These are phyloP conservation scores for Wickerhamomyces xylosicus DNA, from an alignment of 805 yeast genomes.

Conservation along the genomic window DNA sequence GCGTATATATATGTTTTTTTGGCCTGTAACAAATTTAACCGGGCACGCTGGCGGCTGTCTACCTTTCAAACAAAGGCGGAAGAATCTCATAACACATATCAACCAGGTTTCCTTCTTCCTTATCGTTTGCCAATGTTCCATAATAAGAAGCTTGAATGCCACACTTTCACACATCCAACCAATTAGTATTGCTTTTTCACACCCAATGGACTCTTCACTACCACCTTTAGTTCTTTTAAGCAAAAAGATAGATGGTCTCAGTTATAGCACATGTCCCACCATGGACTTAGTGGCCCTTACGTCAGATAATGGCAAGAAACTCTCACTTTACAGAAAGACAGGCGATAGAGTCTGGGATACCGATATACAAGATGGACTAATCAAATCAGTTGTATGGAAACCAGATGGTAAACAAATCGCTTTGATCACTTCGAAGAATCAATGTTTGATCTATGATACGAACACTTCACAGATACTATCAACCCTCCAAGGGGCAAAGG, in stretches of 20 bases:
- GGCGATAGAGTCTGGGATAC: conserved; percentile 45
- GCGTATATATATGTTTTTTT: no score
- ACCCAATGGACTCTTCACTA: no score
- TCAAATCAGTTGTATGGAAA: conserved; percentile 21
- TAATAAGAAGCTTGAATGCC: no score
- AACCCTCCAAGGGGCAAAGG: conserved; percentile 3
- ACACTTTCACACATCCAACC: no score
- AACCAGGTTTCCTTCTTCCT: no score
- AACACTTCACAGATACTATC: conserved; percentile 32
- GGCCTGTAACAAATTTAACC: no score
- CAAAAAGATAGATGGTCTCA: conserved; percentile 7
- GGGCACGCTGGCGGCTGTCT: no score
- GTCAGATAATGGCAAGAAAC: conserved; percentile 30
- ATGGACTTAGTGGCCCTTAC: conserved; percentile 43
- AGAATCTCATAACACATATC: no score
- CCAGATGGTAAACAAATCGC: conserved; percentile 32
- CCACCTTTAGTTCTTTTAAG: background rate
- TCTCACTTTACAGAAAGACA: conserved; percentile 42
- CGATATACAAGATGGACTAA: conserved; percentile 1
- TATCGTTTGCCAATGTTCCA: no score
- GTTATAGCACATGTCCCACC: conserved; percentile 35
- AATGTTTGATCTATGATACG: conserved; percentile 33
- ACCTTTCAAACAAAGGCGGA: no score
- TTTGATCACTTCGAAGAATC: conserved; percentile 32
- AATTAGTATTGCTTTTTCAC: no score